Evolutionary conservation across 192 early-diverging fungal genomes (phyloP).

Genomic region (Rhizophagus sp.): DNA sequence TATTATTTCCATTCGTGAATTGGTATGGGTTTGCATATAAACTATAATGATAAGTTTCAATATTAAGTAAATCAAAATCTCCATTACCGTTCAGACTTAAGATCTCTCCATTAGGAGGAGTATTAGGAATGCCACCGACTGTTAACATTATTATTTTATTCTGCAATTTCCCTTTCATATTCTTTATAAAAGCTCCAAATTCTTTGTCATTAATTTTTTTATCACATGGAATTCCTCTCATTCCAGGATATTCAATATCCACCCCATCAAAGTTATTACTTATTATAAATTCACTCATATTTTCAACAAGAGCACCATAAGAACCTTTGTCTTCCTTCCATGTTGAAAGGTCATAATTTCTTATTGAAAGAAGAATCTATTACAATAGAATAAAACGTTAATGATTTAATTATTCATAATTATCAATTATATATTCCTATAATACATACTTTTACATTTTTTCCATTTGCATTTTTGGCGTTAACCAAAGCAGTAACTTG

Average conservation of each 20-base stretch:
- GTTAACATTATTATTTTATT: neutral
- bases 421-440: neutral
- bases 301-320: neutral
- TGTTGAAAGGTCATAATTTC: neutral
- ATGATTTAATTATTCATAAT: neutral
- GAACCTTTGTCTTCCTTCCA: neutral
- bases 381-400: neutral
- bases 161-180: neutral
- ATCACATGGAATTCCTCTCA: neutral
- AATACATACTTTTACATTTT: neutral
- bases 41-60: neutral
- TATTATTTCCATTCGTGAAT: too few relatives aligned
- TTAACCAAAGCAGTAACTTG: too few relatives aligned
- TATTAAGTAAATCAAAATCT: neutral
- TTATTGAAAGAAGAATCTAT: constrained; percentile 1
- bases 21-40: neutral
- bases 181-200: neutral
- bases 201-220: neutral
- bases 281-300: neutral
- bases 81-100: too few relatives aligned
- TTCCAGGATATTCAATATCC: neutral
- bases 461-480: too few relatives aligned
- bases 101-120: too few relatives aligned
- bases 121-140: neutral
- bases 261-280: neutral